phyloP scores from a whole-genome alignment of 2,329 filamentous ascomycete genomes.

The Podosphaera leucotricha region DNA sequence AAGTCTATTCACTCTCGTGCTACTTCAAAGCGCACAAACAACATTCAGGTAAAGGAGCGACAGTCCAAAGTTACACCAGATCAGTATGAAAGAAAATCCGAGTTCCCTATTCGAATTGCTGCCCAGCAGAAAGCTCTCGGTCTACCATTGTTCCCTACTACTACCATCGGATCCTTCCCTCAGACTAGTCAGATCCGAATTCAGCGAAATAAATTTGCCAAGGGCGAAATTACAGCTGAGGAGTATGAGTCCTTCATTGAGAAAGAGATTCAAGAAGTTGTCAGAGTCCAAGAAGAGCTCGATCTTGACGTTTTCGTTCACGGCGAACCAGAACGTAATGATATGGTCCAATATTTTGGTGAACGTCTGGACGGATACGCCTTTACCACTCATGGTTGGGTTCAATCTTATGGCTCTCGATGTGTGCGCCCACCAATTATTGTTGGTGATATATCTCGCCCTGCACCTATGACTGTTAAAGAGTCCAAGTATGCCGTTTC shows the following conservation, averaged over 20 bases:
- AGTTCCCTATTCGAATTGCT: conserved; percentile 63
- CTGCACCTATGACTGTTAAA: conserved; percentile 97
- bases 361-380: conserved; percentile 91
- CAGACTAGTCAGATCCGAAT: conserved; percentile 98
- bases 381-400: conserved; percentile 98
- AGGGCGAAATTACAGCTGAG: conserved; percentile 78
- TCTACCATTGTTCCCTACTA: conserved; percentile 93
- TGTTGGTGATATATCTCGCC: conserved; percentile 94
- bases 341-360: conserved; percentile 99
- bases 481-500: conserved; percentile 97
- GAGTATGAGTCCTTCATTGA: conserved; percentile 99
- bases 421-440: conserved; percentile 97
- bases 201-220: conserved; percentile 95
- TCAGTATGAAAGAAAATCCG: conserved; percentile 81
- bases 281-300: conserved; percentile 96
- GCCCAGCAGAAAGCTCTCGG: conserved; percentile 83
- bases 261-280: conserved; percentile 87
- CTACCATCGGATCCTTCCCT: conserved; percentile 97
- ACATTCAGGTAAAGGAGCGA: conserved; percentile 90
- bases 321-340: conserved; percentile 98
- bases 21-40: conserved; percentile 84
- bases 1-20: conserved; percentile 81
- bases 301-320: conserved; percentile 93
- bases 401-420: conserved; percentile 93
- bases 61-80: conserved; percentile 65